phyloP scores from a whole-genome alignment of 73 alveolate genomes.

The Paramecium primaurelia region DNA sequence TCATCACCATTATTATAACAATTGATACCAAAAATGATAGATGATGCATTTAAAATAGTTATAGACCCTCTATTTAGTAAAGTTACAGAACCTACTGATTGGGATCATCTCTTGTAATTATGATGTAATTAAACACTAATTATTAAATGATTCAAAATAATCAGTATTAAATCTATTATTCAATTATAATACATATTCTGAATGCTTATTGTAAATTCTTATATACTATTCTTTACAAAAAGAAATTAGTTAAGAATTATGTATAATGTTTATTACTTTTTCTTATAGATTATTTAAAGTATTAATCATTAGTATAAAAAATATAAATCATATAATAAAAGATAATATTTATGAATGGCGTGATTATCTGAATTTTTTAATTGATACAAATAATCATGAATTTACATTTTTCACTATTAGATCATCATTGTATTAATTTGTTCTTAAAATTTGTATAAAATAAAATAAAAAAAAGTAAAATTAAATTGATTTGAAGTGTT shows the following conservation, averaged over 20 bases:
- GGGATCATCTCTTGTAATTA: constrained; percentile 20
- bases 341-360: background rate
- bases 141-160: too few species aligned
- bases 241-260: too few species aligned
- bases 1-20: constrained; percentile 75
- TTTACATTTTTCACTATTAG: background rate
- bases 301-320: too few species aligned
- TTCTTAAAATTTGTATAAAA: background rate
- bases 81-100: background rate
- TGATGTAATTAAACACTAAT: background rate
- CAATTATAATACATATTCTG: too few species aligned
- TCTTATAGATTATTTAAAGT: too few species aligned
- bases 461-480: background rate
- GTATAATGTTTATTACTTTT: too few species aligned
- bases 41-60: constrained; percentile 62
- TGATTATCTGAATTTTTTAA: background rate
- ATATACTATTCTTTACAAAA: too few species aligned
- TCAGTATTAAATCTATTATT: background rate
- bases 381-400: background rate
- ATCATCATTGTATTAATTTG: background rate
- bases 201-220: background rate
- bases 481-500: background rate
- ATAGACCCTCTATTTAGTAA: constrained; percentile 39
- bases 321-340: too few species aligned
- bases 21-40: constrained; percentile 80